Conservation (phyloP, 1,284 basidiomycete species). For the Ceratobasidium sp. region DNA sequence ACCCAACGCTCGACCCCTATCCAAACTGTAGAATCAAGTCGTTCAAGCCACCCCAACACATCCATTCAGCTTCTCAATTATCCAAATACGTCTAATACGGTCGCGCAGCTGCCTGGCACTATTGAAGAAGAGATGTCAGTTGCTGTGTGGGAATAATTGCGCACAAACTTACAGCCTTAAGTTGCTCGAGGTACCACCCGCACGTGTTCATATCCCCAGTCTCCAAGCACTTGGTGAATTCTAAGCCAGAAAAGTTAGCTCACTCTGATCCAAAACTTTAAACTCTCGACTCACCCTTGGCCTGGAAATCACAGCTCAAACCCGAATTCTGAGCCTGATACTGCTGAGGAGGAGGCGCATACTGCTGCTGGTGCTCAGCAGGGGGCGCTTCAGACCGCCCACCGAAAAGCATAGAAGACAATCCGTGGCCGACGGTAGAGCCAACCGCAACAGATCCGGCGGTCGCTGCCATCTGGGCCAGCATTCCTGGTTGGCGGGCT, state of each 20-base stretch:
- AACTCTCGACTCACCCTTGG: conserved; percentile 69
- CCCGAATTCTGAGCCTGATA: conserved; percentile 47
- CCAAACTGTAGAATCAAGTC: no score
- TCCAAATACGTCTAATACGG: conserved; percentile 56
- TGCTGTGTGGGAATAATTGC: conserved; percentile 1
- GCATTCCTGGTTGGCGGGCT: conserved; percentile 61
- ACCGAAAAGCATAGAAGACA: conserved; percentile 86
- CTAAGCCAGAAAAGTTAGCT: conserved; percentile 48
- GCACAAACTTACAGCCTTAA: conserved; percentile 70
- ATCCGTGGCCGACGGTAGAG: conserved; percentile 81
- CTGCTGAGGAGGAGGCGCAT: conserved; percentile 54
- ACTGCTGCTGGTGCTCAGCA: conserved; percentile 48
- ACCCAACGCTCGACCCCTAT: no score
- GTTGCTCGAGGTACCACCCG: conserved; percentile 82
- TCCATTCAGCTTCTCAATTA: no score
- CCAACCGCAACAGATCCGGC: conserved; percentile 87
- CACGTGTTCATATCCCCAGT: conserved; percentile 76
- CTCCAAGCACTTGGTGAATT: conserved; percentile 79
- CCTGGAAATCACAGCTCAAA: conserved; percentile 70
- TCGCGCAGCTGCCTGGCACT: conserved; percentile 80
- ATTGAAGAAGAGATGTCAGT: conserved; percentile 18
- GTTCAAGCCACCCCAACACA: no score
- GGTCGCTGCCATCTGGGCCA: conserved; percentile 86
- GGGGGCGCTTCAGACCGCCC: conserved; percentile 57
- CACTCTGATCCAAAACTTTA: conserved; percentile 16